Evolutionary conservation across 768 basidiomycete genomes (phyloP), one percentile per base, ranked within the genome.

Genomic region (Scleroderma citrinum): DNA sequence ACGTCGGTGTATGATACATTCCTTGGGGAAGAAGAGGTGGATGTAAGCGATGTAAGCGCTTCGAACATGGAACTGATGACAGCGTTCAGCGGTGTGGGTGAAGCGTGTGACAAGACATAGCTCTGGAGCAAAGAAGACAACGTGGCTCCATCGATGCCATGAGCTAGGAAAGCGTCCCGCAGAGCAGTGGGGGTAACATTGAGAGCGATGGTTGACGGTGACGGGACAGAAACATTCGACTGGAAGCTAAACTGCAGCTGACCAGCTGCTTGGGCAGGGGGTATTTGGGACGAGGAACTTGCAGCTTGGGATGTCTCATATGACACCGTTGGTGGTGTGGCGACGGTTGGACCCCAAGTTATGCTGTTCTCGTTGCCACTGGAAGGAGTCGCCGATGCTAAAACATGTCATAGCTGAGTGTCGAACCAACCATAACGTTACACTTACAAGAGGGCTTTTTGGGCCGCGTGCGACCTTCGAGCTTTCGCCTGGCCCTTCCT

Each of bases 61-160:
- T 80, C 78, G 50, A 82, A 83, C 4, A 83, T 69, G 8, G 77
- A 74, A 30, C 73, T 70, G 3, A 83, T 61, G 26, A 80, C 71
- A 2, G 75, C 67, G 0, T 72, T 72, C 13, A 83, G 68, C 2
- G 80, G 75, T 0, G 76, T 76, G 2, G 71, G 59, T 0, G 76
- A 78, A 2, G 77, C 75, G 49, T 78, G 72, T 4, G 73, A 67
- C 17, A 72, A 59, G 31, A 72, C 72, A 49, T 71, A 80, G 17
- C 69, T 67, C 49, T 78, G 76, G 32, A 82, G 76, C 68, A 81
- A 75, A 34, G 75, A 73, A 13, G 81, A 73, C 17, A 83, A 64
- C 3, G 74, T 75, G 1, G 71, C 61, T 0, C 74, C 50, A 53
- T 82, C 79, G 43, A 80, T 54, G 10, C 69, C 71, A 42, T 64